phyloP scores from a whole-genome alignment of 495 filamentous ascomycete genomes.

The Penicillium argentinense region DNA sequence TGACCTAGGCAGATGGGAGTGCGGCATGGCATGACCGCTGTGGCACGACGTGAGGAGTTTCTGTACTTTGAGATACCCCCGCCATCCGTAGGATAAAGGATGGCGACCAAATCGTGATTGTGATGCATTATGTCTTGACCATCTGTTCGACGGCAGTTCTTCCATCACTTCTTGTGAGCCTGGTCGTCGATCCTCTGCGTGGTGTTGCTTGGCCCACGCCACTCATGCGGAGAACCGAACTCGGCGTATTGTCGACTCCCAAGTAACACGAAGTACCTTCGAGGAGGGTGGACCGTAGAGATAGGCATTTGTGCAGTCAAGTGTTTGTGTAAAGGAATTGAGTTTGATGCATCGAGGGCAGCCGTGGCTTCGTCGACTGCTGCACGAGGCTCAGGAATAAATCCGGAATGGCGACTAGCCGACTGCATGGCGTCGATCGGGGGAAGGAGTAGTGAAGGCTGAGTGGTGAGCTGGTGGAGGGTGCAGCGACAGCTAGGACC shows the following conservation, averaged over 20 bases:
- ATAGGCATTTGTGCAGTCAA: not conserved
- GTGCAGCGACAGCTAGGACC: too few species aligned
- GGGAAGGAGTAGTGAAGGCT: too few species aligned
- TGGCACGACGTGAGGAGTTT: slow-evolving; percentile 7
- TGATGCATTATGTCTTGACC: slow-evolving; percentile 2
- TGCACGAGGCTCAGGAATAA: not conserved
- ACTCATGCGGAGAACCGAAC: slow-evolving; percentile 1
- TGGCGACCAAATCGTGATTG: not conserved
- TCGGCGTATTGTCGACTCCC: not conserved
- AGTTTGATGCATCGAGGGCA: not conserved
- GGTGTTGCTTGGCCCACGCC: not conserved
- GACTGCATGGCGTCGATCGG: slow-evolving; percentile 1
- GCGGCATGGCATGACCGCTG: not conserved
- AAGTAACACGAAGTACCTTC: too few species aligned
- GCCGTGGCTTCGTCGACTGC: not conserved
- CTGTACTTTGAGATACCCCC: slow-evolving; percentile 19
- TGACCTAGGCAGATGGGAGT: slow-evolving; percentile 54
- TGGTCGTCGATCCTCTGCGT: too few species aligned
- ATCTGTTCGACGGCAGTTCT: too few species aligned
- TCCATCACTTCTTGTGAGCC: too few species aligned
- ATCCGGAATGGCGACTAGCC: not conserved
- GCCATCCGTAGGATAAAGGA: slow-evolving; percentile 11
- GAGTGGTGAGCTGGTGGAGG: too few species aligned
- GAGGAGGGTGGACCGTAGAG: too few species aligned
- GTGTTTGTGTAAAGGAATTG: slow-evolving; percentile 7